Evolutionary conservation across 805 yeast species (phyloP), one percentile per base, ranked within the genome.

Genomic region (Danielozyma ontarioensis): DNA sequence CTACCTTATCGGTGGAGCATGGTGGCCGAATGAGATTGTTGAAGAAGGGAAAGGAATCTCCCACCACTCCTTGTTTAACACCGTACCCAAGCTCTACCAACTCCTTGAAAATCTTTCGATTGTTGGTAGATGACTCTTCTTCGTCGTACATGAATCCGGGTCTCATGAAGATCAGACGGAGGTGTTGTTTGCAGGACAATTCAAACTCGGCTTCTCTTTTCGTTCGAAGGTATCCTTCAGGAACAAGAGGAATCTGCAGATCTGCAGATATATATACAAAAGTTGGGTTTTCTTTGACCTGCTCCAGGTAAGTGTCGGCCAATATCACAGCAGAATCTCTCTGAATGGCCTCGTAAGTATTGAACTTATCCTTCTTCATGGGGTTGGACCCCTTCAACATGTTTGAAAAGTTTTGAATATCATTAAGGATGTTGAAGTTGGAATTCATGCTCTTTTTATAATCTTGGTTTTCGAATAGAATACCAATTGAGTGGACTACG

Each of bases 201-300:
- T 75, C 80, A 16, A 55, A 54, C 52, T 88, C 97, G 0, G 96
- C 90, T 38, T 70, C 77, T 44, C 96, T 63, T 48, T 88, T 88
- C 15, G 93, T 77, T 7, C 70, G 65, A 23, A 88, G 75, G 54
- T 88, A 88, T 1, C 81, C 88, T 1, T 60, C 48, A 1, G 93
- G 90, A 4, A 83, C 59, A 15, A 80, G 57, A 0, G 89, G 87
- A 33, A 76, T 73, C 34, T 80, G 80, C 31, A 67, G 59, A 45
- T 85, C 94, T 1, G 96, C 96, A 0, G 95, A 84, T 2, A 88
- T 70, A 48, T 85, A 88, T 1, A 83, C 86, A 49, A 81, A 80
- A 6, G 75, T 32, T 3, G 62, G 74, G 48, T 39, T 45, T 27
- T 41, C 41, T 14, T 41, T 40, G 27, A n/a, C 18, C 13, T 10